Evolutionary conservation across 2,329 filamentous ascomycete species (phyloP).

Genomic region (Fusarium ramigenum): DNA sequence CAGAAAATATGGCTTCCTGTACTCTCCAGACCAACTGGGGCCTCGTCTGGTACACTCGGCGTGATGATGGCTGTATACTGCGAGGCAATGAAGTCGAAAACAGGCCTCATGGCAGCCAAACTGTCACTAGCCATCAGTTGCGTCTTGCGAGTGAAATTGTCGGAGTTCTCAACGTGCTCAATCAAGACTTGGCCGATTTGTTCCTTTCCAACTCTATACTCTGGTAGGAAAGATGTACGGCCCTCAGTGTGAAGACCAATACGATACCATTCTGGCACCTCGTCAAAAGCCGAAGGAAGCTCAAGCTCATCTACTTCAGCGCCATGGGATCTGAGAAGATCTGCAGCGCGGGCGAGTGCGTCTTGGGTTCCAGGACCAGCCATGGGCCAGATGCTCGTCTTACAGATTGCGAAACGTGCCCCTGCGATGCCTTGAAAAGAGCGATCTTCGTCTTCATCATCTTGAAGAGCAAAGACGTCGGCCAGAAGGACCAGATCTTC

Average conservation of each 20-base stretch:
- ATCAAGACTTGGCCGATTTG: constrained; percentile 58
- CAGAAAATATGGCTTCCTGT: constrained; percentile 68
- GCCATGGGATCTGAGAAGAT: constrained; percentile 56
- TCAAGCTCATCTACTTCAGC: constrained; percentile 66
- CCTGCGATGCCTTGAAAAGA: constrained; percentile 53
- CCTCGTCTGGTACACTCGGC: constrained; percentile 69
- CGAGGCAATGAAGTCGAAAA: constrained; percentile 62
- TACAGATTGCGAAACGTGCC: constrained; percentile 64
- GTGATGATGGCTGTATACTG: constrained; percentile 66
- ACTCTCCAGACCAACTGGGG: constrained; percentile 60
- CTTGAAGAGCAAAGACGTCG: constrained; percentile 62
- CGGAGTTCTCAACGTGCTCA: constrained; percentile 62
- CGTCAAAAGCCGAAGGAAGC: constrained; percentile 60
- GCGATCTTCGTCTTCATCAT: constrained; percentile 53
- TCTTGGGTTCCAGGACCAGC: constrained; percentile 56
- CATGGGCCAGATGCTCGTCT: constrained; percentile 64
- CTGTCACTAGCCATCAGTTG: constrained; percentile 64
- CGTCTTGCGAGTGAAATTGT: constrained; percentile 55
- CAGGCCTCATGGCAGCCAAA: constrained; percentile 62
- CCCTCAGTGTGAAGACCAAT: constrained; percentile 64
- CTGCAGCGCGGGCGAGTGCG: constrained; percentile 54
- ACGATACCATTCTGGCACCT: constrained; percentile 62
- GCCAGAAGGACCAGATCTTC: constrained; percentile 68
- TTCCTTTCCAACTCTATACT: constrained; percentile 61
- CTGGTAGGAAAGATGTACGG: constrained; percentile 61